Evolutionary conservation across 805 yeast species (phyloP).

Genomic region (Phaffomyces opuntiae): DNA sequence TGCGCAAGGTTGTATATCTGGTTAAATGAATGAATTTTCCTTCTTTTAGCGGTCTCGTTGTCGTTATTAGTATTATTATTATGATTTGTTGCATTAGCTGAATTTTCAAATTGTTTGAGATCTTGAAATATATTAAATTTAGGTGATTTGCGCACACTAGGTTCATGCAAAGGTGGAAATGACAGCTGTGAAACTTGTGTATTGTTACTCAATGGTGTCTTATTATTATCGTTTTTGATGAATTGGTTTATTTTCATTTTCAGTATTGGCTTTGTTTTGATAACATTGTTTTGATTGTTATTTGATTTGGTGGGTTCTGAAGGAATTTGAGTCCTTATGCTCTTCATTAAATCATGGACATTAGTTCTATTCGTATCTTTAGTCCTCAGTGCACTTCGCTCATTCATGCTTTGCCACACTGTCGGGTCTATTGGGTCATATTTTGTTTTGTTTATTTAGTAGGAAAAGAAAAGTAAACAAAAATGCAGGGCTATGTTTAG

Average conservation of each 20-base stretch:
- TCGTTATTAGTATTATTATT: neutral
- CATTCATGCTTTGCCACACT: neutral
- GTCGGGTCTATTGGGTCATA: too few relatives aligned
- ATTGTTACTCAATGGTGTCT: too few relatives aligned
- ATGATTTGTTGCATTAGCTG: neutral
- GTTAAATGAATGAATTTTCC: neutral
- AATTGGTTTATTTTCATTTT: too few relatives aligned
- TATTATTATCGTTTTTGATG: too few relatives aligned
- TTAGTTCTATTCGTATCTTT: neutral
- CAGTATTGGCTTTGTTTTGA: too few relatives aligned
- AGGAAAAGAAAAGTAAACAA: neutral
- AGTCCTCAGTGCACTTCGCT: neutral
- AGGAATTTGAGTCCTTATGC: too few relatives aligned
- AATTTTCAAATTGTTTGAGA: neutral
- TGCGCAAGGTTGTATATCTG: neutral
- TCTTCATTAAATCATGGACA: too few relatives aligned
- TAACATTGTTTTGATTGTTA: too few relatives aligned
- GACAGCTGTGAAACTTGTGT: too few relatives aligned
- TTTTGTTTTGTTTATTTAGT: neutral
- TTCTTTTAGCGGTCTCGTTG: neutral
- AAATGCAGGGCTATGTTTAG: neutral
- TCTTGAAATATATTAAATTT: constrained; percentile 1
- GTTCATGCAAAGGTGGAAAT: too few relatives aligned
- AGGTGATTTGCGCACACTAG: neutral
- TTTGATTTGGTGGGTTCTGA: too few relatives aligned